These are phyloP conservation scores for Russula earlei DNA, from an alignment of 768 basidiomycete genomes.

Conservation along the genomic window DNA sequence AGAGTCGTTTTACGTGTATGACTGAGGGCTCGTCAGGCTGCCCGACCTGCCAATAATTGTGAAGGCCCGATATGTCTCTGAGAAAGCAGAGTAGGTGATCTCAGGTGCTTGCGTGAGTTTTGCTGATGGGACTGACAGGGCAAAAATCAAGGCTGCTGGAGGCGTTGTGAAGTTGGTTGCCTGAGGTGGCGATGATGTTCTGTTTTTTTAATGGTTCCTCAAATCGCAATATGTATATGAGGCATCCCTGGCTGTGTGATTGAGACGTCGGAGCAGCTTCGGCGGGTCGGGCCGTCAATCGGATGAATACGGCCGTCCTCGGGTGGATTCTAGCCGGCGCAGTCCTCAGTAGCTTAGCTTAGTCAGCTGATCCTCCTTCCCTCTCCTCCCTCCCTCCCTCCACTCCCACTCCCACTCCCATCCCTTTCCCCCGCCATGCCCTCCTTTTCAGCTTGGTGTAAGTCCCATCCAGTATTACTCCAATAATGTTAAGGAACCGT, in stretches of 20 bases:
- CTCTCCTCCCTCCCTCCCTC: neutral
- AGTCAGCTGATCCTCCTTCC: neutral
- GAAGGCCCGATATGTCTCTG: conserved; percentile 93
- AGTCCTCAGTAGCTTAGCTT: neutral
- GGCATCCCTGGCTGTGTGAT: neutral
- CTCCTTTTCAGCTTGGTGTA: conserved; percentile 32
- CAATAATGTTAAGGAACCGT: neutral
- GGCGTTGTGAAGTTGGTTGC: conserved; percentile 91
- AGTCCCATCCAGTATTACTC: conserved; percentile 22
- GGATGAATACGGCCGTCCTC: neutral
- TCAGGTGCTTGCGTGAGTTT: conserved; percentile 21
- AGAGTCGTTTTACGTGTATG: neutral
- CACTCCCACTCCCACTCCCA: neutral
- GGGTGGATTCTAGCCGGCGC: no score
- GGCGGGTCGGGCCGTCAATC: neutral
- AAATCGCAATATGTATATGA: conserved; percentile 24
- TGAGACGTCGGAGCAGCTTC: no score
- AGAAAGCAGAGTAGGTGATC: conserved; percentile 61
- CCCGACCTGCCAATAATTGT: conserved; percentile 93
- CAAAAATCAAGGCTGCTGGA: conserved; percentile 87
- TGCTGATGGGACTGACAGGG: conserved; percentile 27
- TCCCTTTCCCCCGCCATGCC: conserved; percentile 17
- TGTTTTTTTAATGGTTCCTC: conserved; percentile 24
- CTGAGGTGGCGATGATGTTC: conserved; percentile 34
- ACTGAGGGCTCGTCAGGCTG: conserved; percentile 34